Evolutionary conservation across 768 basidiomycete species (phyloP), one percentile per base, ranked within the genome.

Genomic region (Suillus paluster): DNA sequence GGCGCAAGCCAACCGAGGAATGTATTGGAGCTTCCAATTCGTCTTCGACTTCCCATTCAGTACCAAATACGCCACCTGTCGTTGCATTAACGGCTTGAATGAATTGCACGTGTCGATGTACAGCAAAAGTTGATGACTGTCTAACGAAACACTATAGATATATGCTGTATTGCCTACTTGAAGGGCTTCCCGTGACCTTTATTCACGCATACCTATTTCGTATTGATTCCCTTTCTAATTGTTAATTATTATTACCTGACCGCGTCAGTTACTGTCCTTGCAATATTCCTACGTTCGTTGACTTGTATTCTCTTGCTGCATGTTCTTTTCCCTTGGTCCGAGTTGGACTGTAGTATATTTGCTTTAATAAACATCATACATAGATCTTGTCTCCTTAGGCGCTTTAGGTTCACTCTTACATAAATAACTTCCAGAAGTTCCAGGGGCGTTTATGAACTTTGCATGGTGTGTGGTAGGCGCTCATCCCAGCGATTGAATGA

Each of bases 1-100:
- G 73, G 44, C 75, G 73, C 48, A 75, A 75, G 59, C 70, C 66
- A 44, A 60, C 63, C 34, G 73, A 75, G 25, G 57, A 55, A 19
- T 39, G 19, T 41, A 39, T 67, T n/a, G 73, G 73, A 36, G 21
- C 70, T 63, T 39, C 65, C 11, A 41, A 45, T 48, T 38, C 54
- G 11, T 39, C 54, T 27, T 39, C 54, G n/a, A 38, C 54, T 25
- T 55, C 38, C 38, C 54, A 55, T 1, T 55, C 54, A 27, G 38
- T 17, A 39, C 54, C 54, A 25, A 55, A 55, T 23, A 55, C 54
- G 25, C 54, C 54, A 39, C 54, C 33, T 17, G 23, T 39, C 2
- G 17, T 55, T 39, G 23, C 54, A 11, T 55, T 25, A 39, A 41
- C 39, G 17, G 38, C 38, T 55, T 55, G 54, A 55, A 55, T 55